Evolutionary conservation across 2,329 filamentous ascomycete species (phyloP), one percentile per base, ranked within the genome.

Genomic region (Cladophialophora yegresii): DNA sequence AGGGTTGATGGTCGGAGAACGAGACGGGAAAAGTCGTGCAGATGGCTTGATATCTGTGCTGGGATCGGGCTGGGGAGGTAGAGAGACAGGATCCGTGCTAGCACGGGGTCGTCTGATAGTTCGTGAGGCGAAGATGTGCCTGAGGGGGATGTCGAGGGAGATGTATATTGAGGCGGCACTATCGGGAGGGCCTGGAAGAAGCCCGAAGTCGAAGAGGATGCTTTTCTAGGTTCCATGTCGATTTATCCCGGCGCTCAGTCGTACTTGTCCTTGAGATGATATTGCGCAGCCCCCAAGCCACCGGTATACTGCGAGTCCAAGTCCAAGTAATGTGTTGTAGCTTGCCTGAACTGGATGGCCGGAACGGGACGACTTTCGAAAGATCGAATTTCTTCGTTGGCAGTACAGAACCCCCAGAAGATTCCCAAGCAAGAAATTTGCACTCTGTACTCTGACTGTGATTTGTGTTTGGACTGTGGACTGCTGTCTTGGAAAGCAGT

Each of bases 131-230:
- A 30, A 26, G 20, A 43, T 16, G 13, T 43, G 16, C 36, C 36
- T 16, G 16, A n/a, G 12, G 47, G 12, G 6, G 22, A 23, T 28
- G 47, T 32, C 4, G 26, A 13, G 43, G 57, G 40, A 5, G 53
- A 26, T n/a, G 63, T 63, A 51, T 69, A 70, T 63, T 68, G 61
- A 20, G 63, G 62, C 30, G 57, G 65, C 9, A 70, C 61, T 12
- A 32, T 50, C 7, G 68, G 68, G 4, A 66, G 33, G 13, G 62
- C 51, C 49, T 70, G 68, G 55, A 69, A 70, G 61, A 70, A 70
- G 20, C 68, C 67, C 2, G 67, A 22, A 4, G 64, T 69, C 23
- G 63, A 62, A 9, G 67, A 69, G 0, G 68, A 70, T 10, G 68
- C 53, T 49, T 64, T 68, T 36, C 59, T 45, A 16, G 32, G 16